Evolutionary conservation across 163 green algal species (phyloP).

Genomic region (Volvox carteri): DNA sequence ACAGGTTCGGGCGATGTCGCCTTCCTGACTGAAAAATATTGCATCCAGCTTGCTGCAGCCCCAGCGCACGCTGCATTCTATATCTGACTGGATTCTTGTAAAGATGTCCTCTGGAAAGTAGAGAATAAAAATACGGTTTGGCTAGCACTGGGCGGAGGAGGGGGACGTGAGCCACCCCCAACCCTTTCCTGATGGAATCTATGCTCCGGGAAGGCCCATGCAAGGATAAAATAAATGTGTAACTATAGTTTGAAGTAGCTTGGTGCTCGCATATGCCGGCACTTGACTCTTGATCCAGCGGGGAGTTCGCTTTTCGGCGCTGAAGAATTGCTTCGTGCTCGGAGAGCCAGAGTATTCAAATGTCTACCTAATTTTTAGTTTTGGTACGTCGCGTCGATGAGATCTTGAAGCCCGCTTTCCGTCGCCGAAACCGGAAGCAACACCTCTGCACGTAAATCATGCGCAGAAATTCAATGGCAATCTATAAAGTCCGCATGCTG

Average conservation of each 20-base stretch:
- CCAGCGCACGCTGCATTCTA: conserved; percentile 14
- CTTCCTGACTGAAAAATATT: background rate
- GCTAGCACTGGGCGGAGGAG: too few relatives aligned
- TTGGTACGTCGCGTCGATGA: background rate
- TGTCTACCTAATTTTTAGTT: background rate
- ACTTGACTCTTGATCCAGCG: too few relatives aligned
- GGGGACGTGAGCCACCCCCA: background rate
- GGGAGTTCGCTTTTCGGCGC: background rate
- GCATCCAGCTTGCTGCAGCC: background rate
- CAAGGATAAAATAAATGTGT: too few relatives aligned
- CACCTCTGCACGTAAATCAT: background rate
- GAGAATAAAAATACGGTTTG: too few relatives aligned
- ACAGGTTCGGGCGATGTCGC: background rate
- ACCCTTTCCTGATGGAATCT: background rate
- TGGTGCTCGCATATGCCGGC: too few relatives aligned
- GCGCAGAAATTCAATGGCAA: background rate
- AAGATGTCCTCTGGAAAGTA: too few relatives aligned
- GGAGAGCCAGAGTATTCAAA: background rate
- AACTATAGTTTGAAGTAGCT: too few relatives aligned
- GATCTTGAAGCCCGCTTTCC: background rate
- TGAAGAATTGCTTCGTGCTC: background rate
- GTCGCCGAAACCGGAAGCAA: background rate
- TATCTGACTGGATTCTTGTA: too few relatives aligned
- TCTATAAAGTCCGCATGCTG: background rate
- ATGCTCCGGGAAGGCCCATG: background rate